Evolutionary conservation across 305 asterid species (phyloP).

Genomic region (Fraxinus nigra): DNA sequence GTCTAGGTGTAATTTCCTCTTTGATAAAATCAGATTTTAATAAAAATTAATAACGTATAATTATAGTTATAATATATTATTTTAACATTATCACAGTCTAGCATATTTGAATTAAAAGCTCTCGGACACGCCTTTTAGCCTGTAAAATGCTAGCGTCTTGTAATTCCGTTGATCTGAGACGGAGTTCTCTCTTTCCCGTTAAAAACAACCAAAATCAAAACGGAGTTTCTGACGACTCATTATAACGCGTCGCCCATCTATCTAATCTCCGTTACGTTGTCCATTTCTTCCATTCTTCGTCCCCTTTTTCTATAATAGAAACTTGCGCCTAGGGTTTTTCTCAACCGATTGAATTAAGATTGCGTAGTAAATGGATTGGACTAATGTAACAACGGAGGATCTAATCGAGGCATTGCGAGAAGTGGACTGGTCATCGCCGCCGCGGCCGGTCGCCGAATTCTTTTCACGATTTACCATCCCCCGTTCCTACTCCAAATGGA

Average conservation of each 20-base stretch:
- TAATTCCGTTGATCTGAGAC: not conserved
- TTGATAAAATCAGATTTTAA: too few relatives aligned
- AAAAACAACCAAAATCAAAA: not conserved
- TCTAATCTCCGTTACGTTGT: not conserved
- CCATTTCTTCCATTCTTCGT: slow-evolving; percentile 1
- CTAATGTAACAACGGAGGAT: slow-evolving; percentile 88
- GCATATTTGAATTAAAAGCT: too few relatives aligned
- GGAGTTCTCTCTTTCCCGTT: not conserved
- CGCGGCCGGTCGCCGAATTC: slow-evolving; percentile 77
- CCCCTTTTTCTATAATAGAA: not conserved
- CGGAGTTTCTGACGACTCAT: not conserved
- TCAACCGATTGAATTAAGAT: not conserved
- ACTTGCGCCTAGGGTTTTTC: slow-evolving; percentile 20
- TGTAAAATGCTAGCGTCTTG: not conserved
- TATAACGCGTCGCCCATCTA: not conserved
- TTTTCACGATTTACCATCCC: slow-evolving; percentile 89
- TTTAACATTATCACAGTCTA: too few relatives aligned
- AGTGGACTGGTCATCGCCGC: slow-evolving; percentile 95
- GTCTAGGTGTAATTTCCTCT: too few relatives aligned
- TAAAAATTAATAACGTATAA: too few relatives aligned
- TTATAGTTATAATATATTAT: too few relatives aligned
- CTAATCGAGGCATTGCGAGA: slow-evolving; percentile 89
- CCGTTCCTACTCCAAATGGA: slow-evolving; percentile 91
- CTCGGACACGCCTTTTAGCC: not conserved
- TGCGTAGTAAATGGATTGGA: slow-evolving; percentile 73